phyloP scores from a whole-genome alignment of 2,329 filamentous ascomycete genomes.

The Verticillium longisporum region DNA sequence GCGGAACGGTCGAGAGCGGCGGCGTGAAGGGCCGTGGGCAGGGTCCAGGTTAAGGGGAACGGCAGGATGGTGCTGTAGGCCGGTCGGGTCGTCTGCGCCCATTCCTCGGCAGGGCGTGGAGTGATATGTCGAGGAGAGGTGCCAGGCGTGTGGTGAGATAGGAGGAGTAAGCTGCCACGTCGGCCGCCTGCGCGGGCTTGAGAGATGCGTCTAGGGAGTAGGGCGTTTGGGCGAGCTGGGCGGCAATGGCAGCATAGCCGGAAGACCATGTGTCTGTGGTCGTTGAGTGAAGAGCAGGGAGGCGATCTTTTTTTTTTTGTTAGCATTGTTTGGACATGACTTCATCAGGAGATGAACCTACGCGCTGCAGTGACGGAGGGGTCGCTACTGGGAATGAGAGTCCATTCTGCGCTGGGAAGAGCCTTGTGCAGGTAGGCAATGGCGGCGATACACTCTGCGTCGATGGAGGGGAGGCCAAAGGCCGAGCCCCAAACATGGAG shows the following conservation, averaged over 20 bases:
- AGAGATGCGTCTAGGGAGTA: conserved; percentile 33
- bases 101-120: conserved; percentile 92
- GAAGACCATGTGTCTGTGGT: conserved; percentile 46
- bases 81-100: conserved; percentile 67
- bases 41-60: conserved; percentile 83
- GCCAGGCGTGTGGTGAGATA: conserved; percentile 71
- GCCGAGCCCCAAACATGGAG: conserved; percentile 88
- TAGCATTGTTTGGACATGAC: conserved; percentile 12
- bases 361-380: conserved; percentile 63
- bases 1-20: conserved; percentile 64
- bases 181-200: conserved; percentile 32
- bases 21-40: conserved; percentile 67
- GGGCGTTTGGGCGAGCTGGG: conserved; percentile 40
- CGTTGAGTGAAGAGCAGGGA: conserved; percentile 42
- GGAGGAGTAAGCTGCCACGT: conserved; percentile 49
- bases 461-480: conserved; percentile 83
- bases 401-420: conserved; percentile 55
- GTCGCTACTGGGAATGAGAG: conserved; percentile 67
- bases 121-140: conserved; percentile 73
- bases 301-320: conserved; percentile 33
- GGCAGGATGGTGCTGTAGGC: conserved; percentile 74
- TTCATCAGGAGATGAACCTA: conserved; percentile 32
- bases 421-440: conserved; percentile 68
- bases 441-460: conserved; percentile 80
- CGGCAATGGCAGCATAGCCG: conserved; percentile 55